Conservation (phyloP, 352 stramenopile genomes). For the Pythium monospermum region DNA sequence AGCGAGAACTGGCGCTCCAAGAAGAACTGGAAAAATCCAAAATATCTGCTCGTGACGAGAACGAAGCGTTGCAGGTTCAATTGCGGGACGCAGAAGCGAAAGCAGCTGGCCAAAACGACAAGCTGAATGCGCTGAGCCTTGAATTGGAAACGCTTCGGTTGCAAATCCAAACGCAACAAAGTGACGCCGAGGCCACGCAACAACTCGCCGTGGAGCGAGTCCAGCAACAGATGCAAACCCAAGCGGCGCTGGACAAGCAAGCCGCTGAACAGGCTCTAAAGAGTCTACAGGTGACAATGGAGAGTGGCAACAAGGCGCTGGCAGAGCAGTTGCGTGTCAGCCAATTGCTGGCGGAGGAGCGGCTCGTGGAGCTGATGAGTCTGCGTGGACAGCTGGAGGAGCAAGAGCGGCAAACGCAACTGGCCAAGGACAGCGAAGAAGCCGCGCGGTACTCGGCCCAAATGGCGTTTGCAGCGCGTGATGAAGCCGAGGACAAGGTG, state of each 20-base stretch:
- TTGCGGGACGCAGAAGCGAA: slow-evolving; percentile 22
- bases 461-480: slow-evolving; percentile 57
- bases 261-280: not conserved
- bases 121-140: slow-evolving; percentile 30
- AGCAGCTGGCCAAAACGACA: slow-evolving; percentile 29
- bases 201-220: slow-evolving; percentile 16
- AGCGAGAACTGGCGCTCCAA: too few species aligned
- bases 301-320: slow-evolving; percentile 1
- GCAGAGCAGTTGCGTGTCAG: slow-evolving; percentile 20
- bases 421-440: slow-evolving; percentile 64
- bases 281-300: not conserved
- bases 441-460: slow-evolving; percentile 69
- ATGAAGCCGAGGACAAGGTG: slow-evolving; percentile 44
- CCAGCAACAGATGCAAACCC: slow-evolving; percentile 18
- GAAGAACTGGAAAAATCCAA: too few species aligned
- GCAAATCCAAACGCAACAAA: slow-evolving; percentile 30
- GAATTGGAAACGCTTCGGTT: slow-evolving; percentile 31
- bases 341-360: slow-evolving; percentile 15
- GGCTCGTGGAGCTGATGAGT: slow-evolving; percentile 24
- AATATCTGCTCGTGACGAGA: too few species aligned
- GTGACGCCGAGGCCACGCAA: slow-evolving; percentile 17
- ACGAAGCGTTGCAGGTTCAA: slow-evolving; percentile 30
- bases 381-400: slow-evolving; percentile 37
- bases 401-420: slow-evolving; percentile 36
- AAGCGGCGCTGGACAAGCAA: not conserved